A percentile compares a stretch with the other conserved stretches of the same genome.
Conservation (phyloP, 768 basidiomycete species). For the Lentinus tigrinus region DNA sequence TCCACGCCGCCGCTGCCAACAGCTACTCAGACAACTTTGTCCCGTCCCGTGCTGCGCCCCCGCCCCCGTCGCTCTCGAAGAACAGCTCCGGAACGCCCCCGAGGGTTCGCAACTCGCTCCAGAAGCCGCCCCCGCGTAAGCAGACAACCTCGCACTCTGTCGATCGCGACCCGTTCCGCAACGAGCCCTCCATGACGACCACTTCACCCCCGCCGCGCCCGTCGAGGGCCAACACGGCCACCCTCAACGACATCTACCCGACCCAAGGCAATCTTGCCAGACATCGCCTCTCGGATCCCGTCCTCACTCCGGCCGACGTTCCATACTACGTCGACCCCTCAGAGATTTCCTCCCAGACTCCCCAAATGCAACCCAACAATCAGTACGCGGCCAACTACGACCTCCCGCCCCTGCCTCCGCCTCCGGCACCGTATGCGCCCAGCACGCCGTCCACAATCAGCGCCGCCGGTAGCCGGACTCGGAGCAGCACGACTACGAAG, state of each 20-base stretch:
- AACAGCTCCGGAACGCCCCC: conserved; percentile 33
- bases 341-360: conserved; percentile 12
- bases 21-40: conserved; percentile 38
- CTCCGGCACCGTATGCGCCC: conserved; percentile 10
- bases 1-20: conserved; percentile 53
- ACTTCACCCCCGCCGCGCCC: conserved; percentile 72
- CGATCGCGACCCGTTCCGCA: conserved; percentile 58
- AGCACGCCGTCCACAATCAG: conserved; percentile 18
- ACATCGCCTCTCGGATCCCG: conserved; percentile 54
- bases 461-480: conserved; percentile 35
- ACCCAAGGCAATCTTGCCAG: conserved; percentile 38
- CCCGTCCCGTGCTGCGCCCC: conserved; percentile 48
- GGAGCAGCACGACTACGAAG: conserved; percentile 44
- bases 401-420: conserved; percentile 21
- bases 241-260: conserved; percentile 71
- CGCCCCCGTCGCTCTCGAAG: conserved; percentile 36
- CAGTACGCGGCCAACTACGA: conserved; percentile 7
- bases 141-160: conserved; percentile 38
- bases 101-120: conserved; percentile 52
- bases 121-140: conserved; percentile 59
- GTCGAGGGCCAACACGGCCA: conserved; percentile 82
- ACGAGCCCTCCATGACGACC: conserved; percentile 35
- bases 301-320: conserved; percentile 33
- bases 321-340: conserved; percentile 27
- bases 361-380: conserved; percentile 14